Evolutionary conservation across 1,284 basidiomycete genomes (phyloP), one percentile per base, ranked within the genome.

Genomic region (Tilletia caries): DNA sequence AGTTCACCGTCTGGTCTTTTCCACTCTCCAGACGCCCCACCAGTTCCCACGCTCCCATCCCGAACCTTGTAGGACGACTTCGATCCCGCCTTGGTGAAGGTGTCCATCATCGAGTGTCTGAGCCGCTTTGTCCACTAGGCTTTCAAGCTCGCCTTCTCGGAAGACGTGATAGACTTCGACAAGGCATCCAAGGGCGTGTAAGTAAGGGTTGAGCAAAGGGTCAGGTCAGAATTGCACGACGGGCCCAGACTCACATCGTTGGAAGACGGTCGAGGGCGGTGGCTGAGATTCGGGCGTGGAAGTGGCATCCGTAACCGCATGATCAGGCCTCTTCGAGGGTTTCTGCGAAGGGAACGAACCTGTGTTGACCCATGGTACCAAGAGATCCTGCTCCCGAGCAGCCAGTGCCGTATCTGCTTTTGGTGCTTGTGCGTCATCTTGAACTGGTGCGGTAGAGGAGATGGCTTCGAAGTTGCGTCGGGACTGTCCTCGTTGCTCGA

Each of bases 401-500:
- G 70, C 67, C 25, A 70, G 2, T 20, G 54, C 10, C 72, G 72
- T 25, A 70, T 70, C 29, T 71, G 73, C 65, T 73, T 70, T 6
- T 73, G 37, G 8, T 70, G 71, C 66, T 72, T 68, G 3, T 34
- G 70, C 27, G 44, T 66, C 65, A 27, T 20, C 20, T 18, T 41
- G 27, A 37, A 27, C 15, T 8, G 32, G 37, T 41, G 41, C 54
- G 67, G 66, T 18, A 66, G 50, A 3, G 60, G 29, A 25, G 33
- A 64, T 54, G 2, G 60, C 66, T 44, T 81, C 75, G 65, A 82
- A 81, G 15, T 78, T 72, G 12, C 80, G 69, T 41, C 79, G 73
- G 34, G 75, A 75, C 54, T 79, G 71, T 32, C 77, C 77, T 46
- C 95, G 93, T 85, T 99, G 96, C 80, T 97, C 94, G 67, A 92